Evolutionary conservation across 2,329 filamentous ascomycete genomes (phyloP), one percentile per base, ranked within the genome.

Genomic region (Capronia epimyces): DNA sequence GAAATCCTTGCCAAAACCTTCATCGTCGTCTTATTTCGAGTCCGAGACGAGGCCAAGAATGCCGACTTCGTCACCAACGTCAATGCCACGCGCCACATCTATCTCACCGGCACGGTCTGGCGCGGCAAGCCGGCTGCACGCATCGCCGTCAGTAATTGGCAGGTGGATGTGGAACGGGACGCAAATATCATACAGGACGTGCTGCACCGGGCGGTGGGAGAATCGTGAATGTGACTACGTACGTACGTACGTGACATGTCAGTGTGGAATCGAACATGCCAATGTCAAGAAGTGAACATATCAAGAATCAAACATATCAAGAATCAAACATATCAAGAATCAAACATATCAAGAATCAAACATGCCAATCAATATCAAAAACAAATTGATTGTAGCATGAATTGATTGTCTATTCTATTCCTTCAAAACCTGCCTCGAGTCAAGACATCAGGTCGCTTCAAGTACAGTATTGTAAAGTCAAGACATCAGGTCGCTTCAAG

Each of bases 91-190:
- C 77, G 82, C 34, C 80, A 80, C 63, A 84, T 95, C 62, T 95
- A 90, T 63, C 85, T 95, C 3, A 89, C 86, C 53, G 87, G 87
- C 0, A 95, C 88, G 10, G 75, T 70, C 40, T 96, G 89, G 89
- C 74, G 81, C 36, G 86, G 85, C 0, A 71, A 74, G 50, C 79
- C 83, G 50, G 90, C 90, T 7, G 85, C 83, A 54, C 77, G 91
- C n/a, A 80, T 95, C 60, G 90, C 91, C 0, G 81, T 95, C 36
- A 85, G 86, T 32, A 96, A 87, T 63, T 95, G 89, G 88, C 80
- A 80, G 66, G 84, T 87, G 1, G 76, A 90, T 62, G 75, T 83
- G 0, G 75, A 82, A 42, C 75, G 76, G 53, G 89, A 95, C 64
- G 70, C 84, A 53, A 70, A 68, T 16, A 66, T 88, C n/a, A 78